phyloP scores from a whole-genome alignment of 2,329 filamentous ascomycete genomes.

The Escovopsis sp. region DNA sequence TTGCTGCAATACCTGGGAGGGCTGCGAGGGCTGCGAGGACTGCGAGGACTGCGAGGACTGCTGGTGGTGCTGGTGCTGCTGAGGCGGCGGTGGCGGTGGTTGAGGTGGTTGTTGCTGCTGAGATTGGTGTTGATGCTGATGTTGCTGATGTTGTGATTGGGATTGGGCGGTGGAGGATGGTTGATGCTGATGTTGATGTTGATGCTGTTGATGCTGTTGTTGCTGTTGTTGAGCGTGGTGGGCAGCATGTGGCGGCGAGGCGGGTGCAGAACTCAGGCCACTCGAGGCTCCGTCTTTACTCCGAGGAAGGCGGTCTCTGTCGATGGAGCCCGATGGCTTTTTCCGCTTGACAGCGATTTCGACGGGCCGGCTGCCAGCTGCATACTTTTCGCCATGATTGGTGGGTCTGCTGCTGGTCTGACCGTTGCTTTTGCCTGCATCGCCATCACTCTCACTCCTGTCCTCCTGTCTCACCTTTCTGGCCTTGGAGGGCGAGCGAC shows the following conservation, averaged over 20 bases:
- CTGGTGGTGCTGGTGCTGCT: neutral
- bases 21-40: too few relatives aligned
- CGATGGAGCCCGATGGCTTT: slow-evolving; percentile 21
- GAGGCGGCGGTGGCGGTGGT: neutral
- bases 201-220: neutral
- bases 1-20: too few relatives aligned
- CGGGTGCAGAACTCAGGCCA: slow-evolving; percentile 42
- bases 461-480: slow-evolving; percentile 52
- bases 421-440: slow-evolving; percentile 19
- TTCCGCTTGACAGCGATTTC: slow-evolving; percentile 32
- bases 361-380: slow-evolving; percentile 17
- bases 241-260: slow-evolving; percentile 34
- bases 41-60: too few relatives aligned
- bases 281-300: slow-evolving; percentile 35
- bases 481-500: slow-evolving; percentile 46
- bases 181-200: neutral
- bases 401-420: slow-evolving; percentile 17
- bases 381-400: slow-evolving; percentile 20
- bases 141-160: neutral
- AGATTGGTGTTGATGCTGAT: neutral
- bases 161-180: slow-evolving; percentile 1
- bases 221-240: slow-evolving; percentile 5
- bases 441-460: slow-evolving; percentile 39
- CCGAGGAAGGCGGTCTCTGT: slow-evolving; percentile 25
- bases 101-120: neutral